phyloP scores from a whole-genome alignment of 2,329 filamentous ascomycete genomes.

The Ophiocordyceps camponoti-floridani region DNA sequence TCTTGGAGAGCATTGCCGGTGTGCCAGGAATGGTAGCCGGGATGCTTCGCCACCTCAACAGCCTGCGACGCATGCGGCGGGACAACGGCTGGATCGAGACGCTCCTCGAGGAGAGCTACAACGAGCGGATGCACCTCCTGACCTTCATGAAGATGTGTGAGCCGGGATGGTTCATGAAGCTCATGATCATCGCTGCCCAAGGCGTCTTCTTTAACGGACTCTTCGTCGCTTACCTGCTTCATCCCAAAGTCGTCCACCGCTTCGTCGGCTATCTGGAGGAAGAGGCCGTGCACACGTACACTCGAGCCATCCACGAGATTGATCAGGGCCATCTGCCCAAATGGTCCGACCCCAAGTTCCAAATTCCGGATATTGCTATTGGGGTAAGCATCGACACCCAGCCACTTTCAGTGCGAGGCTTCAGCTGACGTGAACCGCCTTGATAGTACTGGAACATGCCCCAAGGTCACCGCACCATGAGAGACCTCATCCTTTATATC shows the following conservation, averaged over 20 bases:
- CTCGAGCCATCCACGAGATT: conserved; percentile 70
- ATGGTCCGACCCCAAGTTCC: conserved; percentile 53
- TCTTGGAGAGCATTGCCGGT: conserved; percentile 85
- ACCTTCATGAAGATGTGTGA: conserved; percentile 81
- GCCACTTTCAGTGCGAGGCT: neutral
- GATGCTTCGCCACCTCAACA: conserved; percentile 79
- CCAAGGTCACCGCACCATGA: conserved; percentile 64
- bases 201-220: conserved; percentile 94
- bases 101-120: conserved; percentile 75
- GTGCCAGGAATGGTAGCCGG: conserved; percentile 95
- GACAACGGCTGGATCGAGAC: conserved; percentile 97
- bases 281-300: conserved; percentile 92
- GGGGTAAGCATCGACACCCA: conserved; percentile 17
- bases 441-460: conserved; percentile 79
- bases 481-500: conserved; percentile 73
- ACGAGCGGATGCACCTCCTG: conserved; percentile 83
- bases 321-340: conserved; percentile 68
- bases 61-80: conserved; percentile 66
- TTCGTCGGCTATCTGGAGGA: conserved; percentile 97
- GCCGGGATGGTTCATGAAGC: conserved; percentile 67
- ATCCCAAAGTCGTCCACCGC: conserved; percentile 74
- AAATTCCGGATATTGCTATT: conserved; percentile 75
- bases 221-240: conserved; percentile 76
- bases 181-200: conserved; percentile 82
- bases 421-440: neutral